These are phyloP conservation scores for Dipteronia dyeriana DNA, from an alignment of 345 rosid species.

Conservation along the genomic window DNA sequence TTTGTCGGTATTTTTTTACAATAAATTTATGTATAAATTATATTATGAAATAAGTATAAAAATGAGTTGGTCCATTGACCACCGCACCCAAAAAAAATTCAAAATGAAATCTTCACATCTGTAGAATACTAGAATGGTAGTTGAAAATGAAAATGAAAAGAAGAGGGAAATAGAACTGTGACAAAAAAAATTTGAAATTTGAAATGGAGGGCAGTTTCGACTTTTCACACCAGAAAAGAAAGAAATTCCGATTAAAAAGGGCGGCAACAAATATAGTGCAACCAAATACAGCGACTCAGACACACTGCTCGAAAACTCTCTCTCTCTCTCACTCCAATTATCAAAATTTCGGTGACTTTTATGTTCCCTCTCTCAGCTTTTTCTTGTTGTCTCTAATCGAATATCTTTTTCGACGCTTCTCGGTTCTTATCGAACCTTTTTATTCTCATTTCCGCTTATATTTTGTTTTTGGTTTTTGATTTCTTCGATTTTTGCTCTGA, in stretches of 20 bases:
- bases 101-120: too few species aligned
- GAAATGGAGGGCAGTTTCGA: constrained; percentile 1
- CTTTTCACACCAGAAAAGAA: background rate
- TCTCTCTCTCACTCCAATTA: constrained; percentile 4
- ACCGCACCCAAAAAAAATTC: too few species aligned
- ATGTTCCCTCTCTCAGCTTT: constrained; percentile 26
- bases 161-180: background rate
- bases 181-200: constrained; percentile 8
- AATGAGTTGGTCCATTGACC: too few species aligned
- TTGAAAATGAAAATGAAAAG: too few species aligned
- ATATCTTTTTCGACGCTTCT: background rate
- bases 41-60: too few species aligned
- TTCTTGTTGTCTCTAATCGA: constrained; percentile 25
- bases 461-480: background rate
- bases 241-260: background rate
- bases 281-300: background rate
- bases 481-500: background rate
- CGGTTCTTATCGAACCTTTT: background rate
- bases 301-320: background rate
- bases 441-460: background rate
- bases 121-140: too few species aligned
- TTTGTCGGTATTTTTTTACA: too few species aligned
- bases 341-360: background rate
- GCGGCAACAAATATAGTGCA: background rate
- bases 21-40: too few species aligned